phyloP scores from a whole-genome alignment of 2,329 filamentous ascomycete species.

The Emergomyces pasteurianus region DNA sequence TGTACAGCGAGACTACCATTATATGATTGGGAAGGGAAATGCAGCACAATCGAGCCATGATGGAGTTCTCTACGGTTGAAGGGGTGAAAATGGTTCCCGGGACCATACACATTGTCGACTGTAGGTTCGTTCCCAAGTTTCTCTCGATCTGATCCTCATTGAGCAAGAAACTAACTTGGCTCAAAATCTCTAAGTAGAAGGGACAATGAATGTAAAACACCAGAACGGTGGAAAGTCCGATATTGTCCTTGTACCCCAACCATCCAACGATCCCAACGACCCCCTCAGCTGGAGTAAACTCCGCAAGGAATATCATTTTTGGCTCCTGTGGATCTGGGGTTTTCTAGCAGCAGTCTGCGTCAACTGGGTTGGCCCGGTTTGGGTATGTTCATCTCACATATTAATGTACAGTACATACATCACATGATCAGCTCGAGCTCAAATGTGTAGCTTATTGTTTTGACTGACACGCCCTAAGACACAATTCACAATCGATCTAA shows the following conservation, averaged over 20 bases:
- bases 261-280: slow-evolving; percentile 27
- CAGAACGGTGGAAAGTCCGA: slow-evolving; percentile 8
- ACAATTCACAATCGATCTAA: slow-evolving; percentile 8
- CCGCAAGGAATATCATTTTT: slow-evolving; percentile 12
- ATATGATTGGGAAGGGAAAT: too few relatives aligned
- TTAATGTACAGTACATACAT: not conserved
- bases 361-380: slow-evolving; percentile 10
- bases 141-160: not conserved
- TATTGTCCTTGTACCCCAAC: slow-evolving; percentile 27
- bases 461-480: slow-evolving; percentile 2
- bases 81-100: slow-evolving; percentile 11
- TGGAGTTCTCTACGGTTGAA: slow-evolving; percentile 9
- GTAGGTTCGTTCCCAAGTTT: slow-evolving; percentile 5
- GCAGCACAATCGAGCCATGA: not conserved
- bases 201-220: slow-evolving; percentile 11
- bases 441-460: not conserved
- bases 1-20: not conserved
- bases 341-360: slow-evolving; percentile 10
- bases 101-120: slow-evolving; percentile 10
- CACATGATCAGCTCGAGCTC: not conserved
- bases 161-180: not conserved
- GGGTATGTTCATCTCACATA: slow-evolving; percentile 6
- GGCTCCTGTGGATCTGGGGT: slow-evolving; percentile 12
- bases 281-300: slow-evolving; percentile 25
- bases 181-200: slow-evolving; percentile 4